phyloP scores from a whole-genome alignment of 2,329 filamentous ascomycete genomes.

The Nectriaceae sp. region DNA sequence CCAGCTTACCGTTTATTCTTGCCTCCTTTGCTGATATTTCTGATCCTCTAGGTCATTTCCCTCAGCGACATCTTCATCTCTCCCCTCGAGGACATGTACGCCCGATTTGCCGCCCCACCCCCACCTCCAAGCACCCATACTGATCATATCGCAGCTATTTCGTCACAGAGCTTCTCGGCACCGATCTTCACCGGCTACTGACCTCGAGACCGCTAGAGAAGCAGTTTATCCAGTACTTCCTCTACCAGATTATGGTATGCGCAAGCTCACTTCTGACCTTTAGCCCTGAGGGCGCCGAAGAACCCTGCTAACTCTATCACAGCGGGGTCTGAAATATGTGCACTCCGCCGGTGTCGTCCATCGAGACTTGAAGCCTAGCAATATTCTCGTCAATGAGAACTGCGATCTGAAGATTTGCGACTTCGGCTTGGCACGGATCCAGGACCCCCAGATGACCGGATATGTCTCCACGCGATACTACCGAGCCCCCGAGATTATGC shows the following conservation, averaged over 20 bases:
- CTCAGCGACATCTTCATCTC: slow-evolving; percentile 99
- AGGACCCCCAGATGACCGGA: slow-evolving; percentile 99
- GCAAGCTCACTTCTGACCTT: background rate
- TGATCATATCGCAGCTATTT: slow-evolving; percentile 70
- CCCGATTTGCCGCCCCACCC: slow-evolving; percentile 17
- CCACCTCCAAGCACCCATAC: slow-evolving; percentile 6
- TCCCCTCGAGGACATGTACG: slow-evolving; percentile 95
- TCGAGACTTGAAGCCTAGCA: slow-evolving; percentile 96
- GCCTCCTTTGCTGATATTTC: slow-evolving; percentile 9
- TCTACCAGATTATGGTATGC: slow-evolving; percentile 96
- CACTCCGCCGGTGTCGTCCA: slow-evolving; percentile 98
- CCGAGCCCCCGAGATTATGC: slow-evolving; percentile 98
- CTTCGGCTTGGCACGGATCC: slow-evolving; percentile 94
- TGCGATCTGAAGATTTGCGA: slow-evolving; percentile 99
- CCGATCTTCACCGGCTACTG: slow-evolving; percentile 91
- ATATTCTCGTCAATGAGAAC: slow-evolving; percentile 99
- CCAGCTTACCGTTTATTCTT: slow-evolving; percentile 5
- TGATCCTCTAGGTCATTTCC: slow-evolving; percentile 75
- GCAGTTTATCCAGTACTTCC: slow-evolving; percentile 99
- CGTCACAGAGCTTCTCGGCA: slow-evolving; percentile 95
- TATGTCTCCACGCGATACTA: slow-evolving; percentile 99
- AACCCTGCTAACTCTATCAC: slow-evolving; percentile 16
- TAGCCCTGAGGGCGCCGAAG: background rate
- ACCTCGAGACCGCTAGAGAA: slow-evolving; percentile 96
- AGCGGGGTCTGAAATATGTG: slow-evolving; percentile 98